Percentiles rank a stretch among this genome's conserved stretches.
Evolutionary conservation across 345 rosid species (phyloP).

Genomic region (Eucalyptus viminalis): DNA sequence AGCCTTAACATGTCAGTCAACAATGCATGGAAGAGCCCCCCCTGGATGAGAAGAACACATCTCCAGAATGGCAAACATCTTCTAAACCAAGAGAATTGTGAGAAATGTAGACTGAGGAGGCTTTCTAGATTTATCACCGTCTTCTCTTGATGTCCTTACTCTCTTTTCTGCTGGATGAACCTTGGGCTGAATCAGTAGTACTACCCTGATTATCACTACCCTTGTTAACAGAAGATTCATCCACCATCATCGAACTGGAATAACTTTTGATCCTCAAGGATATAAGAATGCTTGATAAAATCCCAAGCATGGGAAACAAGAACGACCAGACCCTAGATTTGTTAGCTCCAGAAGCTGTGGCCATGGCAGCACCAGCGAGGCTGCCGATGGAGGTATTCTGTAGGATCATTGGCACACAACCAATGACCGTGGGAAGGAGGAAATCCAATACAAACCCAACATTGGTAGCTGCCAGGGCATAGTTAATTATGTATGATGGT

Average conservation of each 20-base stretch:
- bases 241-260: constrained; percentile 29
- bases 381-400: constrained; percentile 93
- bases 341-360: constrained; percentile 50
- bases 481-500: constrained; percentile 82
- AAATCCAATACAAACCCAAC: constrained; percentile 76
- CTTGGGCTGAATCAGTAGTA: background rate
- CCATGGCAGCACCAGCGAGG: constrained; percentile 91
- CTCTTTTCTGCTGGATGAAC: background rate
- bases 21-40: background rate
- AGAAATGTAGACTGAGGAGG: background rate
- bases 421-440: constrained; percentile 70
- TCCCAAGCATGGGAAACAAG: constrained; percentile 62
- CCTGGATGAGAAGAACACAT: background rate
- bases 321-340: constrained; percentile 64
- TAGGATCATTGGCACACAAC: constrained; percentile 87
- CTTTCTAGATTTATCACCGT: background rate
- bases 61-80: background rate
- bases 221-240: constrained; percentile 11
- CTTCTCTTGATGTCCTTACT: constrained; percentile 1
- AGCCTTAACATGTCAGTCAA: background rate
- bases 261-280: constrained; percentile 68
- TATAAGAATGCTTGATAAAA: constrained; percentile 70
- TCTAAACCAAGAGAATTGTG: background rate
- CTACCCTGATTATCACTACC: background rate
- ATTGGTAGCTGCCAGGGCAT: constrained; percentile 80